These are phyloP conservation scores for Chalara sp. DNA, from an alignment of 2,329 filamentous ascomycete genomes.

Conservation along the genomic window DNA sequence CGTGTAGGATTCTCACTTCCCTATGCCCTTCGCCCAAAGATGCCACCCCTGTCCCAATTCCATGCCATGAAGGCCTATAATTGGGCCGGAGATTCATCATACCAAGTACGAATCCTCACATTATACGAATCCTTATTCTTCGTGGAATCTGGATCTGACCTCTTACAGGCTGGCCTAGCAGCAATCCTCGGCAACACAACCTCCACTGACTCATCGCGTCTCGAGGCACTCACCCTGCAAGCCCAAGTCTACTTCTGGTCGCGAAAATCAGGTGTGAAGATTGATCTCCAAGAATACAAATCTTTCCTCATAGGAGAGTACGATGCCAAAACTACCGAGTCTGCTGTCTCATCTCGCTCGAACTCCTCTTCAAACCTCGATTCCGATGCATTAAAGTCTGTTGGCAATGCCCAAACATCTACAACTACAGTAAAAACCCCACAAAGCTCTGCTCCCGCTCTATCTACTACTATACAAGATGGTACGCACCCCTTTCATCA, in stretches of 20 bases:
- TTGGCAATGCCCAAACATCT: too few species aligned
- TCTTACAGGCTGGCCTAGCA: conserved; percentile 46
- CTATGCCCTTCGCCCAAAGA: too few species aligned
- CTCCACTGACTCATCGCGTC: conserved; percentile 45
- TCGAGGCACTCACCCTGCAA: conserved; percentile 52
- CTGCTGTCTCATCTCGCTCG: neutral
- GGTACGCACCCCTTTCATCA: too few species aligned
- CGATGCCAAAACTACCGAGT: conserved; percentile 6
- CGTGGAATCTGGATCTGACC: neutral
- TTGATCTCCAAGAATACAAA: conserved; percentile 65
- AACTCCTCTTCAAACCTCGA: too few species aligned
- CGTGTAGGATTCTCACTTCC: too few species aligned
- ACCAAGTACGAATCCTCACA: neutral
- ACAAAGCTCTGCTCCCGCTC: too few species aligned
- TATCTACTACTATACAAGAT: too few species aligned
- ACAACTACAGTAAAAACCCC: too few species aligned
- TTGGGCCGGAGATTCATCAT: neutral
- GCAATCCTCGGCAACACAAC: conserved; percentile 51
- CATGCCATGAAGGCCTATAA: neutral
- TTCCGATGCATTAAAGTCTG: too few species aligned
- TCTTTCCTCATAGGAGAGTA: conserved; percentile 39
- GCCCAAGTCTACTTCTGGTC: conserved; percentile 66
- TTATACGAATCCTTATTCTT: conserved; percentile 3
- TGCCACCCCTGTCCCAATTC: too few species aligned
- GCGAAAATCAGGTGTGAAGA: conserved; percentile 37